These are phyloP conservation scores for Globisporangium middletonii DNA, from an alignment of 352 stramenopile genomes.

Conservation along the genomic window DNA sequence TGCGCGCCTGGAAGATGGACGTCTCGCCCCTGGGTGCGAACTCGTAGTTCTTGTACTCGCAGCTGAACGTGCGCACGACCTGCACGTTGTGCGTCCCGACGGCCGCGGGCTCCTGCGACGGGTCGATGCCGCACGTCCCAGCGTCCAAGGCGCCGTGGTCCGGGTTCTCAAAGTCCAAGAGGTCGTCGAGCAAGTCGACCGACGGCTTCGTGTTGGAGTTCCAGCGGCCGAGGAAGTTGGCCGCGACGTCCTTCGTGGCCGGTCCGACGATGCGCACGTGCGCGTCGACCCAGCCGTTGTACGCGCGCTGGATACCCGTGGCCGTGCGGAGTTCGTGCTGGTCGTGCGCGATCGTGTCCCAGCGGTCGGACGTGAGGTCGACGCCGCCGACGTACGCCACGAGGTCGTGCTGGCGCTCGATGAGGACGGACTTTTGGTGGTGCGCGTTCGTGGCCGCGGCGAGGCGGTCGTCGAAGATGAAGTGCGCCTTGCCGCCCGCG, in stretches of 20 bases:
- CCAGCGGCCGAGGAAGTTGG: conserved; percentile 46
- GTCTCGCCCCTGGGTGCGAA: conserved; percentile 34
- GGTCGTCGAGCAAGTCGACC: conserved; percentile 17
- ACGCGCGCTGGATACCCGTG: conserved; percentile 19
- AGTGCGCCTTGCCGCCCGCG: conserved; percentile 15
- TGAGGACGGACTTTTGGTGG: conserved; percentile 45
- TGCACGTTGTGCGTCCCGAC: conserved; percentile 22
- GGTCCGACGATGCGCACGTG: conserved; percentile 36
- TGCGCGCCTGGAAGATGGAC: conserved; percentile 38
- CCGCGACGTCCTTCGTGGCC: conserved; percentile 36
- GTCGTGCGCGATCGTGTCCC: conserved; percentile 50
- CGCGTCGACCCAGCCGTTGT: conserved; percentile 50
- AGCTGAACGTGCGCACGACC: conserved; percentile 50
- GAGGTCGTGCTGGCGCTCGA: conserved; percentile 9
- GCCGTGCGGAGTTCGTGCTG: conserved; percentile 24
- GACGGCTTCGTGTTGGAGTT: conserved; percentile 29
- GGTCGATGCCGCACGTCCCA: conserved; percentile 7
- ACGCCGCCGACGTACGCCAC: conserved; percentile 44
- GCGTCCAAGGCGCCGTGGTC: not conserved
- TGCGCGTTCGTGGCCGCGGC: conserved; percentile 25
- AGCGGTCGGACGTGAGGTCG: conserved; percentile 46
- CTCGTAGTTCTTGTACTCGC: conserved; percentile 1
- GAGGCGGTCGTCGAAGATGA: conserved; percentile 47
- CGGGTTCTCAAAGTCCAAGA: conserved; percentile 42
- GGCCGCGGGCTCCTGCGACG: not conserved